Percentiles rank a stretch among this genome's conserved stretches.
Conservation (phyloP, 306 rosid species). For the Comarum palustre region DNA sequence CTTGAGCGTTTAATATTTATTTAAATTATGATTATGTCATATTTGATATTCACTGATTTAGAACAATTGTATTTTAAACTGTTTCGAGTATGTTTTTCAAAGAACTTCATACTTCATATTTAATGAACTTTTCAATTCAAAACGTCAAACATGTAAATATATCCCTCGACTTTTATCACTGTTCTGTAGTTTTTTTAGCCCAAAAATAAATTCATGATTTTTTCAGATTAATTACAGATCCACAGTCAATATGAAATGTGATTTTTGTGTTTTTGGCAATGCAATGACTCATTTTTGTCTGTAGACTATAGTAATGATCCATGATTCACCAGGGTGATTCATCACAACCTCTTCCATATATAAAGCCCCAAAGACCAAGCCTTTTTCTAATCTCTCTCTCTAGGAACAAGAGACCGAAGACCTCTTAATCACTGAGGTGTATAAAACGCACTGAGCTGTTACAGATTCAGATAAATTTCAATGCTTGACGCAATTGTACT, state of each 20-base stretch:
- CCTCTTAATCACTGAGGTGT: not conserved
- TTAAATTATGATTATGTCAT: too few relatives aligned
- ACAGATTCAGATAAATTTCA: not conserved
- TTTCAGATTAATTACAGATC: not conserved
- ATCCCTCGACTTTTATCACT: not conserved
- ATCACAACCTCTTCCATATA: not conserved
- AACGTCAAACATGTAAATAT: not conserved
- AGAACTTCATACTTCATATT: too few relatives aligned
- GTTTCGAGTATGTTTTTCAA: too few relatives aligned
- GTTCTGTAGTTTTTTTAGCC: too few relatives aligned
- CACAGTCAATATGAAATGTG: too few relatives aligned
- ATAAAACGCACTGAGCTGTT: not conserved
- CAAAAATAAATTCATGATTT: not conserved
- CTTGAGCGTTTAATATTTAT: accelerated
- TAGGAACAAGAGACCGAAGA: not conserved
- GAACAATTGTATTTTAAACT: too few relatives aligned
- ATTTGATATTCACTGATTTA: too few relatives aligned
- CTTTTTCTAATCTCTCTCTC: not conserved
- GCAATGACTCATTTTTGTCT: too few relatives aligned
- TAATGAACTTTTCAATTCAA: not conserved
- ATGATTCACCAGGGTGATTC: not conserved
- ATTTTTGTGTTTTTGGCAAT: too few relatives aligned
- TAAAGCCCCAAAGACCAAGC: not conserved
- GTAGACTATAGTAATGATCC: too few relatives aligned
- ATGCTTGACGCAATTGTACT: constrained; percentile 12